A percentile compares a stretch with the other conserved stretches of the same genome.
phyloP scores from a whole-genome alignment of 2,329 filamentous ascomycete genomes.

The Gnomoniopsis smithogilvyi region DNA sequence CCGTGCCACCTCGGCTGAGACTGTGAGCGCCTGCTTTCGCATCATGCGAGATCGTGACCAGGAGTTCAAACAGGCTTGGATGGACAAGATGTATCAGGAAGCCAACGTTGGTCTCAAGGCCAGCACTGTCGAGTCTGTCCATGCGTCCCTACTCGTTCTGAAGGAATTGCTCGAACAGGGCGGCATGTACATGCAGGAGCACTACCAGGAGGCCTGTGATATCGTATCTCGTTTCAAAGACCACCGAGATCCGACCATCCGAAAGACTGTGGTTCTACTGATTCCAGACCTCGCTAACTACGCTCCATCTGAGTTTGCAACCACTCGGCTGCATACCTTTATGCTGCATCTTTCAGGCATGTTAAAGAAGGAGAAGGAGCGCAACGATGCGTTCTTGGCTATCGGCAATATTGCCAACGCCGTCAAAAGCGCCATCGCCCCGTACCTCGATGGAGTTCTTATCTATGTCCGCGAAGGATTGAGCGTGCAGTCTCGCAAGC shows the following conservation, averaged over 20 bases:
- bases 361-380: conserved; percentile 90
- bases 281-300: conserved; percentile 94
- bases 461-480: conserved; percentile 91
- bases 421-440: conserved; percentile 90
- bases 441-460: conserved; percentile 91
- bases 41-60: conserved; percentile 93
- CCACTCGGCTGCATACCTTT: conserved; percentile 86
- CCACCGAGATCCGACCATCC: conserved; percentile 81
- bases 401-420: conserved; percentile 97
- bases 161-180: conserved; percentile 92
- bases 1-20: conserved; percentile 85
- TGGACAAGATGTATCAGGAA: conserved; percentile 87
- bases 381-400: conserved; percentile 90
- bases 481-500: conserved; percentile 69
- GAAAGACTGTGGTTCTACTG: conserved; percentile 83
- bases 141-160: conserved; percentile 89
- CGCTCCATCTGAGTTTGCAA: conserved; percentile 84
- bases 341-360: conserved; percentile 95
- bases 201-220: conserved; percentile 89
- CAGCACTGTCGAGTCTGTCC: conserved; percentile 81
- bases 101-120: conserved; percentile 75
- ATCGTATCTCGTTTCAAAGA: conserved; percentile 92
- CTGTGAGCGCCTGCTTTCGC: conserved; percentile 91
- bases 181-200: conserved; percentile 98
- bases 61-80: conserved; percentile 81